Conservation (phyloP, 352 stramenopile genomes). For the Globisporangium acanthophoron region DNA sequence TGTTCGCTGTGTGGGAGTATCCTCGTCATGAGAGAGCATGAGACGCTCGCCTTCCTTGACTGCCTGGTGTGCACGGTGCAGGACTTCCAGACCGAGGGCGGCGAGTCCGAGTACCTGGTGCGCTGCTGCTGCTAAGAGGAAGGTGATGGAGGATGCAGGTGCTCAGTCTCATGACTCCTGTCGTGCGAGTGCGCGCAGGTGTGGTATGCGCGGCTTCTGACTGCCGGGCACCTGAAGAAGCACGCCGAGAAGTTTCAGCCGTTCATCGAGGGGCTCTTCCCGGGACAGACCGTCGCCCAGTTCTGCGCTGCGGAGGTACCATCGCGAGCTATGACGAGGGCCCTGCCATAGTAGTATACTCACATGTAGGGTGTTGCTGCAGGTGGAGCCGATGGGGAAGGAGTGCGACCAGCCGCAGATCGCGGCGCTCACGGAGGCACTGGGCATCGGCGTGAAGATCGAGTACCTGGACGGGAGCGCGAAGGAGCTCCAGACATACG, state of each 20-base stretch:
- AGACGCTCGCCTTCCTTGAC: constrained; percentile 21
- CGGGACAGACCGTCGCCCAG: constrained; percentile 71
- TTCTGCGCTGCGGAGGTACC: constrained; percentile 78
- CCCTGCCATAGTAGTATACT: background rate
- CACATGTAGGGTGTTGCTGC: background rate
- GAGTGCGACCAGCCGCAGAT: constrained; percentile 93
- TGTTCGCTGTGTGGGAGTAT: constrained; percentile 14
- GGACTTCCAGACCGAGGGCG: constrained; percentile 84
- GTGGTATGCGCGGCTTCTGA: constrained; percentile 86
- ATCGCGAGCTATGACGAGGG: background rate
- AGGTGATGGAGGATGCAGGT: no score
- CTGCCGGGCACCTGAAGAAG: constrained; percentile 83
- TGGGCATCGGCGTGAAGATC: constrained; percentile 86
- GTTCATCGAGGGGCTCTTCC: constrained; percentile 84
- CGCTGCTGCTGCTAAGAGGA: background rate
- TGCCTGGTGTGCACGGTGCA: constrained; percentile 38
- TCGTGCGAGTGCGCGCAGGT: constrained; percentile 22
- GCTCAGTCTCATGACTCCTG: no score
- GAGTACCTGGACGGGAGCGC: constrained; percentile 92
- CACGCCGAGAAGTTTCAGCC: constrained; percentile 85
- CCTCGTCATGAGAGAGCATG: background rate
- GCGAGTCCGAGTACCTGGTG: constrained; percentile 80
- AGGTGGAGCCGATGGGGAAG: constrained; percentile 92
- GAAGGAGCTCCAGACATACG: constrained; percentile 52
- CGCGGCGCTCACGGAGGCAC: constrained; percentile 87